Evolutionary conservation across 2,329 filamentous ascomycete species (phyloP), one percentile per base, ranked within the genome.

Genomic region (Blastomyces emzantsi): DNA sequence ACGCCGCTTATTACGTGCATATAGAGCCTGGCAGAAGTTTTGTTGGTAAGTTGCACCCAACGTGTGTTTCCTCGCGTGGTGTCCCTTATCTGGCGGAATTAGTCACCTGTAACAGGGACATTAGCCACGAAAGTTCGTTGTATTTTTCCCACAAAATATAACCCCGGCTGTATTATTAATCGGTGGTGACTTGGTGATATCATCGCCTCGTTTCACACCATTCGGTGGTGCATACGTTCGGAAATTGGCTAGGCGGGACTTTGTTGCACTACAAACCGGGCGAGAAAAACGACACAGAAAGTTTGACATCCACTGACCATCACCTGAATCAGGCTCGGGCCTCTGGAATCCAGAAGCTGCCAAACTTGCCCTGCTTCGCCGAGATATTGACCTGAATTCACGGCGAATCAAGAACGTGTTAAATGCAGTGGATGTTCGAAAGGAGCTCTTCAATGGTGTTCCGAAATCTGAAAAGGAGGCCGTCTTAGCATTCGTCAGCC

Each of bases 1-100:
- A 94, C 75, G 92, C 92, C 7, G 88, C 86, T 72, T 96, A 96
- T 77, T 96, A 96, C 76, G 78, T 96, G 25, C 91, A 96, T 74
- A 83, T 90, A 67, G 85, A 93, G 73, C 90, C 92, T 13, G 79
- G 79, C 30, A 79, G 82, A 60, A 88, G 85, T 72, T 89, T 93
- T 69, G 79, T 95, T 52, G 92, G 85, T 87, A 78, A 77, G 83
- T 81, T 55, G 62, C 56, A 39, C 30, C 19, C 25, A n/a, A 30
- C 22, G 8, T 11, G 8, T n/a, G n/a, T 3, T 25, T 41, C 6
- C 51, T 6, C 54, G 33, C 54, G n/a, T 25, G 30, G 15, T 30
- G 19, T 55, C 28, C 28, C n/a, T 8, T 25, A n/a, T n/a, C 9
- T n/a, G 45, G 54, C 15, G 4, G 30, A 56, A 56, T 36, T 30